Base-by-base conservation (phyloP, 169 alveolate species). In the Cryptosporidium sp. region DNA sequence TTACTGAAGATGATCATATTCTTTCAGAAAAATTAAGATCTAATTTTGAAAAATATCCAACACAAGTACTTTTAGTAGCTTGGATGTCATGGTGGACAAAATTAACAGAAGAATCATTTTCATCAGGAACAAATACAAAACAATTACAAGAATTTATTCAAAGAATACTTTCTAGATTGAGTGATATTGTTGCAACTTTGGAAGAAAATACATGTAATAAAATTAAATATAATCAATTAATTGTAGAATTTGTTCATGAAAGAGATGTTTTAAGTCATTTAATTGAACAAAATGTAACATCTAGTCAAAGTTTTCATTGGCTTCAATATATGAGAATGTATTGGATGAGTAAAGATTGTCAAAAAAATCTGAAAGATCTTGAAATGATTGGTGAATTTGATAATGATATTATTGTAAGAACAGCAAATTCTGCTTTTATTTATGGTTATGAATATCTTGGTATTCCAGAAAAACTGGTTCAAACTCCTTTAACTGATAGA, bases 391-490 rank as follows among this genome's bases (percentile, higher is more conserved):
- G 69, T 9, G 18, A 72, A 29, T 8, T 18, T 44, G 84, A 69
- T 0, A 44, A 26, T 21, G 84, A 69, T 44, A 12, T 92, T n/a
- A 85, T 87, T 60, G 96, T 97, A 31, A 93, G 92, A 92, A 97
- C 97, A 97, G 97, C 98, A 23, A 96, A 97, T 91, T 98, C 98
- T 5, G 70, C 94, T 26, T 97, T 97, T 94, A 95, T 95, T 80
- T 98, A 98, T 92, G 99, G 99, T 16, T 98, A 97, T 85, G 99
- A 98, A 93, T 98, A 98, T 87, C 89, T 98, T 69, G 99, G 99
- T 48, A 97, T 95, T 58, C 98, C 97, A 37, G 99, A 97, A 85
- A 96, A 96, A 84, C 94, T 99, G 69, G 99, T 98, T 39, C 98
- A 97, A 92, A 99, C 99, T 5, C 98, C 99, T 18, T 94, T 99